A percentile compares a stretch with the other conserved stretches of the same genome.
Conservation (phyloP, 2,329 filamentous ascomycete species). For the Ascochyta rabiei region DNA sequence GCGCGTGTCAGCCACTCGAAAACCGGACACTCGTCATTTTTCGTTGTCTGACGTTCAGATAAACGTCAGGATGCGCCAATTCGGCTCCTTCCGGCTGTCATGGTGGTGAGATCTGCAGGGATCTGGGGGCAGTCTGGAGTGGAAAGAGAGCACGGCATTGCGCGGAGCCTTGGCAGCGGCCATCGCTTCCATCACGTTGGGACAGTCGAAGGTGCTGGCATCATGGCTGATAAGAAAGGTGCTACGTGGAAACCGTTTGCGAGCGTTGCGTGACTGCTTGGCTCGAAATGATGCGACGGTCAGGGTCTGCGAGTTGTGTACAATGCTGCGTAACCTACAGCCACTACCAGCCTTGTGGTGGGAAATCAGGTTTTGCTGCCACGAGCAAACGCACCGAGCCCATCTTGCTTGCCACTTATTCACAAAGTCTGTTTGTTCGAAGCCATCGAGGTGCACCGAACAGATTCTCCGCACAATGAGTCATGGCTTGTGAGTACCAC, state of each 20-base stretch:
- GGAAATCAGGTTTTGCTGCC: neutral
- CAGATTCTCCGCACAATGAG: neutral
- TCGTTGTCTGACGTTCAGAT: neutral
- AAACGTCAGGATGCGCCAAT: neutral
- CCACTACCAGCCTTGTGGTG: neutral
- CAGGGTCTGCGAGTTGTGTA: neutral
- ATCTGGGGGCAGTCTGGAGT: neutral
- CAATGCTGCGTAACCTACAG: neutral
- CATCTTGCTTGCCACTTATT: neutral
- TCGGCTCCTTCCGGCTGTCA: constrained; percentile 8
- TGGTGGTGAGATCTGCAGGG: neutral
- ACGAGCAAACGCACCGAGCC: neutral
- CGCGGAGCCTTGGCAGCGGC: constrained; percentile 1
- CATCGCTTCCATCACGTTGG: constrained; percentile 4
- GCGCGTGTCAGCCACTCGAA: neutral
- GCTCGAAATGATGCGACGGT: neutral
- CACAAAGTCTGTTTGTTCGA: neutral
- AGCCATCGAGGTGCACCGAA: neutral
- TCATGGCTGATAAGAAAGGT: neutral
- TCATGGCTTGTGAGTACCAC: neutral
- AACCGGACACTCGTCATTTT: neutral
- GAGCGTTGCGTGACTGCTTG: neutral
- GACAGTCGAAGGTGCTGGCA: neutral
- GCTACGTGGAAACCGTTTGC: neutral
- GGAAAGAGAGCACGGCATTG: neutral